Percentiles rank a stretch among this genome's conserved stretches.
phyloP scores from a whole-genome alignment of 371 early-diverging fungal genomes.

The Mucor indicus region DNA sequence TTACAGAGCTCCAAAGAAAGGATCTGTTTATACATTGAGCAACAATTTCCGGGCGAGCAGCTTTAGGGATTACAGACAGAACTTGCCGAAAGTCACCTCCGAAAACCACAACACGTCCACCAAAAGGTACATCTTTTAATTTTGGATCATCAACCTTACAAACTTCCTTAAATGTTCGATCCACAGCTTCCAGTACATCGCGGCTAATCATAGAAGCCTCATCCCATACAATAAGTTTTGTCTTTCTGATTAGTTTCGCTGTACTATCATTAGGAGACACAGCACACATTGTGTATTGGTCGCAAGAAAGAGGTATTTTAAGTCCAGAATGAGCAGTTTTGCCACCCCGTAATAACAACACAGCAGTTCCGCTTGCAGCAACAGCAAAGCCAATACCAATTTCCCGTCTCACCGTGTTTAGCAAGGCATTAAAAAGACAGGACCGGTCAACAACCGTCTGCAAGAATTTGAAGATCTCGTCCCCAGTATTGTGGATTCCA shows the following conservation, averaged over 20 bases:
- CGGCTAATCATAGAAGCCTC: slow-evolving; percentile 17
- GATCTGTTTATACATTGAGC: neutral
- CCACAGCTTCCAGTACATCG: slow-evolving; percentile 20
- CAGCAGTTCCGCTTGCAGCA: slow-evolving; percentile 24
- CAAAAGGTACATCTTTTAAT: slow-evolving; percentile 23
- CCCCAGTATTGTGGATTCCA: too few species aligned
- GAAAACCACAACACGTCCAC: slow-evolving; percentile 25
- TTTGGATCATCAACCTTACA: too few species aligned
- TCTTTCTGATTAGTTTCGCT: slow-evolving; percentile 2
- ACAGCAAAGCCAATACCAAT: too few species aligned
- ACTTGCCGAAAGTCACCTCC: slow-evolving; percentile 24
- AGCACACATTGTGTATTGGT: slow-evolving; percentile 7
- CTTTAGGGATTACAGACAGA: slow-evolving; percentile 10
- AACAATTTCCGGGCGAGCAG: slow-evolving; percentile 6
- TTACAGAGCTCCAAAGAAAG: neutral
- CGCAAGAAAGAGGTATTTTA: slow-evolving; percentile 10
- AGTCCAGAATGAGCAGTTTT: slow-evolving; percentile 21
- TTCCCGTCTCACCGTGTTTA: too few species aligned
- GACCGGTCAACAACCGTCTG: too few species aligned
- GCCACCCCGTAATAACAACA: slow-evolving; percentile 17
- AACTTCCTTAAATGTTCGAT: slow-evolving; percentile 19
- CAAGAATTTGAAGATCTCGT: too few species aligned
- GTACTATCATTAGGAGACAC: neutral
- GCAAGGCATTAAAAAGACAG: too few species aligned
- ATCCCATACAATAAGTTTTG: slow-evolving; percentile 21